A percentile compares a stretch with the other conserved stretches of the same genome.
Evolutionary conservation across 2,329 filamentous ascomycete species (phyloP).

Genomic region (Talaromyces sp.): DNA sequence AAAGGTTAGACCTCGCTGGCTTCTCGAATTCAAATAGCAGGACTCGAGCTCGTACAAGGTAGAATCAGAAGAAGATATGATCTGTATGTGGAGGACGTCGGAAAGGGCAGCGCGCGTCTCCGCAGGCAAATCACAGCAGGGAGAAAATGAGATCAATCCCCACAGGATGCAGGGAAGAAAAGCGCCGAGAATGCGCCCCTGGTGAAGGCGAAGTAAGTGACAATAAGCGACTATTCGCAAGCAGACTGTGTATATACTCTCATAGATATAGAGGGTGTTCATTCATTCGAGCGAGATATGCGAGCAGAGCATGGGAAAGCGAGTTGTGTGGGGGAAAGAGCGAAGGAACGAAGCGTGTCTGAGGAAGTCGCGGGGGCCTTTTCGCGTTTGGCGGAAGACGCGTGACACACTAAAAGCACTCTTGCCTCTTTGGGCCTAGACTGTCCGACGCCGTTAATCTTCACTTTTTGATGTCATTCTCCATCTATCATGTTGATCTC

Average conservation of each 20-base stretch:
- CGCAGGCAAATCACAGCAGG: constrained; percentile 20
- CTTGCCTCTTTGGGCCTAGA: constrained; percentile 31
- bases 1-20: background rate
- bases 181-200: constrained; percentile 12
- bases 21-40: background rate
- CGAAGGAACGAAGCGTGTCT: constrained; percentile 21
- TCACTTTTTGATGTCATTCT: constrained; percentile 1
- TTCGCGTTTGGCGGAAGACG: constrained; percentile 17
- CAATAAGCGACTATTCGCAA: constrained; percentile 4
- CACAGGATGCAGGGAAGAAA: constrained; percentile 14
- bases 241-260: background rate
- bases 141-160: constrained; percentile 14
- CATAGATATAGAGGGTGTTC: background rate
- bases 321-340: no score
- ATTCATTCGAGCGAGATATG: background rate
- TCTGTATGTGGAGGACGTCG: constrained; percentile 4
- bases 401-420: constrained; percentile 17
- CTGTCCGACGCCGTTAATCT: constrained; percentile 22
- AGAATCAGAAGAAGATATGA: background rate
- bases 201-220: background rate
- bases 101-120: constrained; percentile 5
- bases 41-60: background rate
- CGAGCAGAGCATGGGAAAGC: no score
- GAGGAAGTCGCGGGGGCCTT: constrained; percentile 26
- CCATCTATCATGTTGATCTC: background rate